phyloP scores from a whole-genome alignment of 2,329 filamentous ascomycete species.

The Penicillium sp. region DNA sequence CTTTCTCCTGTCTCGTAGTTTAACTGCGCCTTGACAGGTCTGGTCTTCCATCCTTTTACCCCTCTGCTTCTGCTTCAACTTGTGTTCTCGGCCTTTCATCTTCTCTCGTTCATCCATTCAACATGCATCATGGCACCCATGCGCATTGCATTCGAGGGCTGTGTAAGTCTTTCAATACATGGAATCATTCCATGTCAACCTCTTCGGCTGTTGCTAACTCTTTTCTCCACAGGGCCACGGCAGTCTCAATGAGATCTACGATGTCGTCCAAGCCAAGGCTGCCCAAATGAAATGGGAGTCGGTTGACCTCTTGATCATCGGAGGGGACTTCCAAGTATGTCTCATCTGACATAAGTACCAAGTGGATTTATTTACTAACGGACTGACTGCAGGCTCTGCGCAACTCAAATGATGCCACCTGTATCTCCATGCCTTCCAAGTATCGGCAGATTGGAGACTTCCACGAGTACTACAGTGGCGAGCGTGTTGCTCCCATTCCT shows the following conservation, averaged over 20 bases:
- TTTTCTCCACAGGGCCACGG: constrained; percentile 72
- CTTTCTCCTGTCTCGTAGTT: neutral
- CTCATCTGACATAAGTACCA: constrained; percentile 9
- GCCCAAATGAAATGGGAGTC: constrained; percentile 73
- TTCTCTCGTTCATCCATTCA: neutral
- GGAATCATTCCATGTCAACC: neutral
- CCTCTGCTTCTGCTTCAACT: neutral
- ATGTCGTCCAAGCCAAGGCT: constrained; percentile 70
- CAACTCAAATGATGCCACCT: constrained; percentile 82
- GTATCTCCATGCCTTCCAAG: constrained; percentile 87
- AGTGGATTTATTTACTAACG: neutral
- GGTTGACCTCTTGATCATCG: constrained; percentile 89
- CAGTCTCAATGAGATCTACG: constrained; percentile 87
- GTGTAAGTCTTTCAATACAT: constrained; percentile 58
- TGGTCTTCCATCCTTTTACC: neutral
- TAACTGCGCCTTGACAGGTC: neutral
- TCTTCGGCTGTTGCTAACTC: constrained; percentile 12
- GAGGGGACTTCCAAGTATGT: constrained; percentile 86
- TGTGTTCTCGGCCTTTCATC: neutral
- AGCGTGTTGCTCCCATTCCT: constrained; percentile 75
- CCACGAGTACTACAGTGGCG: constrained; percentile 87
- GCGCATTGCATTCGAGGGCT: constrained; percentile 83
- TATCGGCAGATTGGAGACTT: constrained; percentile 91
- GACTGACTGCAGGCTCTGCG: constrained; percentile 66
- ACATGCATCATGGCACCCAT: constrained; percentile 38